Conservation (phyloP, 305 asterid species). For the Fraxinus greggii region DNA sequence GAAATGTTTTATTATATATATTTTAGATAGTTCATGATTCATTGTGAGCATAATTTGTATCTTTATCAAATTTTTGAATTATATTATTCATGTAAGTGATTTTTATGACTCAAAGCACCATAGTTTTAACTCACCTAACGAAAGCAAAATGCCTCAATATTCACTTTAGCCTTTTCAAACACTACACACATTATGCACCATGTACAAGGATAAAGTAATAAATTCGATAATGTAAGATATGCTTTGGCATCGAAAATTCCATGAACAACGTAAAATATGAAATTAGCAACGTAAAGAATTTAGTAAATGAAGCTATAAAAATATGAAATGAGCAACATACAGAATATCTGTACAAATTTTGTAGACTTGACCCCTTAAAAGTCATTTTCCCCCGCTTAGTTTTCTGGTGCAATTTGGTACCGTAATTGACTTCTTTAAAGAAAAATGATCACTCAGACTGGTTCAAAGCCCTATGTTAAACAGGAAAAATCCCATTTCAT, state of each 20-base stretch:
- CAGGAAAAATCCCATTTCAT: not conserved
- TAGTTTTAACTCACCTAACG: not conserved
- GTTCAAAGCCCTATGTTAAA: not conserved
- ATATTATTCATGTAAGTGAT: not conserved
- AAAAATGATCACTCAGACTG: not conserved
- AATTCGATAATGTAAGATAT: not conserved
- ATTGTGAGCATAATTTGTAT: not conserved
- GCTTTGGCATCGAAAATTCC: not conserved
- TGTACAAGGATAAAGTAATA: not conserved
- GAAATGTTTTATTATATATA: not conserved
- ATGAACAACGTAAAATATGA: not conserved
- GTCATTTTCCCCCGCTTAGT: not conserved
- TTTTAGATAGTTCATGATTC: not conserved
- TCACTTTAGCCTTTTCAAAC: not conserved
- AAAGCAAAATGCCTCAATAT: not conserved
- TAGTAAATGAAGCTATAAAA: not conserved
- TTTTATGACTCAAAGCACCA: not conserved
- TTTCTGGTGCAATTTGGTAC: not conserved
- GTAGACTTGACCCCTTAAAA: not conserved
- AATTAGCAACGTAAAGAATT: not conserved
- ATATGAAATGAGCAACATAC: not conserved
- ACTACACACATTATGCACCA: not conserved
- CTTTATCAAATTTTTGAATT: not conserved
- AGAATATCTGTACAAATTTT: not conserved
- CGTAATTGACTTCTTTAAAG: not conserved